Percentiles rank a stretch among this genome's conserved stretches.
These are phyloP conservation scores for Crithidia expoeki DNA, from an alignment of 208 protist species.

Conservation along the genomic window DNA sequence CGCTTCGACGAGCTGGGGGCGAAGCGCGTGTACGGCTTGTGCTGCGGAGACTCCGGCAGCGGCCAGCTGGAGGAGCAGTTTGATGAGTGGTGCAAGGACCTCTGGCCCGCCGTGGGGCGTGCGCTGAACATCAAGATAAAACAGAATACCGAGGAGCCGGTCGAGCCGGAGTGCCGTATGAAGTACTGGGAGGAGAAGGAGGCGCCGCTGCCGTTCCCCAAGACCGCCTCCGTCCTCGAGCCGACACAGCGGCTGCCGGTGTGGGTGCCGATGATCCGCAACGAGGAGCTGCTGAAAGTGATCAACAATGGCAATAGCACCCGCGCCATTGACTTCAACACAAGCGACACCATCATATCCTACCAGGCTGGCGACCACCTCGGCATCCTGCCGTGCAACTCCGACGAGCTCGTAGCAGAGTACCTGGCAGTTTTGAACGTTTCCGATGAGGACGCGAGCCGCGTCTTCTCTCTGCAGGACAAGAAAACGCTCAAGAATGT, in stretches of 20 bases:
- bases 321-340: slow-evolving; percentile 87
- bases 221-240: slow-evolving; percentile 87
- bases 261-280: slow-evolving; percentile 70
- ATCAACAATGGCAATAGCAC: slow-evolving; percentile 58
- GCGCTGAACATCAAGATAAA: slow-evolving; percentile 81
- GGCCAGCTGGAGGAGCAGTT: slow-evolving; percentile 90
- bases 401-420: slow-evolving; percentile 76
- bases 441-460: slow-evolving; percentile 56
- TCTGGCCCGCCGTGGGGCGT: slow-evolving; percentile 84
- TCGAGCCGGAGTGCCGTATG: slow-evolving; percentile 83
- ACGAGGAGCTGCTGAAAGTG: slow-evolving; percentile 77
- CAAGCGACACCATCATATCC: slow-evolving; percentile 84
- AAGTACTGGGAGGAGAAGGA: slow-evolving; percentile 84
- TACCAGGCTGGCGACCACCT: slow-evolving; percentile 96
- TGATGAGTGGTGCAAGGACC: slow-evolving; percentile 80
- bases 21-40: slow-evolving; percentile 77
- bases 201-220: slow-evolving; percentile 82
- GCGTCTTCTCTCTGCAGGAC: slow-evolving; percentile 86
- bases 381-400: slow-evolving; percentile 93
- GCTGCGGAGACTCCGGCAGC: slow-evolving; percentile 75
- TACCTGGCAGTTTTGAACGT: slow-evolving; percentile 70
- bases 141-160: slow-evolving; percentile 56
- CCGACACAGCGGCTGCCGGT: slow-evolving; percentile 86
- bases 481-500: slow-evolving; percentile 88
- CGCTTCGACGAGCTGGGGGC: slow-evolving; percentile 89